These are phyloP conservation scores for Talaromyces proteolyticus DNA, from an alignment of 495 filamentous ascomycete species.

Conservation along the genomic window DNA sequence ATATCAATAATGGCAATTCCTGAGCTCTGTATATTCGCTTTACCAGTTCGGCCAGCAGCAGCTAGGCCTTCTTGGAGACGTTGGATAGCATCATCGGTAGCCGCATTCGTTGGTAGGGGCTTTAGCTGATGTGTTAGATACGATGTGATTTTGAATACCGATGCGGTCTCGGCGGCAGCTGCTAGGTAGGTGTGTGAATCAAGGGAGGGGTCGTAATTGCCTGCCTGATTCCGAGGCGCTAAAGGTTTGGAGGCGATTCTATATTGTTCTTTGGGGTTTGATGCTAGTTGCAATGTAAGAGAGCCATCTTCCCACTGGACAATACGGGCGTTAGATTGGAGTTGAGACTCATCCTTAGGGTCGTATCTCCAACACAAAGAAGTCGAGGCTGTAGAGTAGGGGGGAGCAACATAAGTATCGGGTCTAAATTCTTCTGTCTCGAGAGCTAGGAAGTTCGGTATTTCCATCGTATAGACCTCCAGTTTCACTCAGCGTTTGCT, in stretches of 20 bases:
- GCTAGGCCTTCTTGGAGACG: slow-evolving; percentile 66
- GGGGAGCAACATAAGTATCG: slow-evolving; percentile 63
- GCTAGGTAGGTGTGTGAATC: slow-evolving; percentile 82
- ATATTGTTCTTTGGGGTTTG: slow-evolving; percentile 70
- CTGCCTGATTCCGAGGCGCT: slow-evolving; percentile 58
- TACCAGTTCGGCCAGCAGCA: slow-evolving; percentile 46
- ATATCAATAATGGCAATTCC: slow-evolving; percentile 51
- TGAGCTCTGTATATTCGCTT: slow-evolving; percentile 53
- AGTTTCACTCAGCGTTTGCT: background rate
- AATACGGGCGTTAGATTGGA: slow-evolving; percentile 72
- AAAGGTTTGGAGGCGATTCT: slow-evolving; percentile 70
- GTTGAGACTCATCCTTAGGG: slow-evolving; percentile 48
- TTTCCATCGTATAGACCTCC: slow-evolving; percentile 71
- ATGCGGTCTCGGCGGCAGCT: slow-evolving; percentile 62
- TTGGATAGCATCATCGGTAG: slow-evolving; percentile 74
- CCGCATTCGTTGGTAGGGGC: slow-evolving; percentile 59
- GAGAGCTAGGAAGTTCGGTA: slow-evolving; percentile 75
- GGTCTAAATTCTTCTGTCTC: slow-evolving; percentile 69
- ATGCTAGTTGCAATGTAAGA: slow-evolving; percentile 70
- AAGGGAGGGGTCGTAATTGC: slow-evolving; percentile 57
- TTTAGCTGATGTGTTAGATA: slow-evolving; percentile 75
- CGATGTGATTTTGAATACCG: slow-evolving; percentile 67
- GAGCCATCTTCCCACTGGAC: slow-evolving; percentile 83
- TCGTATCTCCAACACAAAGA: slow-evolving; percentile 67
- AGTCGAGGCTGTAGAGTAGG: slow-evolving; percentile 59